Evolutionary conservation across 106 monocot genomes (phyloP).

Genomic region (Chionographis japonica): DNA sequence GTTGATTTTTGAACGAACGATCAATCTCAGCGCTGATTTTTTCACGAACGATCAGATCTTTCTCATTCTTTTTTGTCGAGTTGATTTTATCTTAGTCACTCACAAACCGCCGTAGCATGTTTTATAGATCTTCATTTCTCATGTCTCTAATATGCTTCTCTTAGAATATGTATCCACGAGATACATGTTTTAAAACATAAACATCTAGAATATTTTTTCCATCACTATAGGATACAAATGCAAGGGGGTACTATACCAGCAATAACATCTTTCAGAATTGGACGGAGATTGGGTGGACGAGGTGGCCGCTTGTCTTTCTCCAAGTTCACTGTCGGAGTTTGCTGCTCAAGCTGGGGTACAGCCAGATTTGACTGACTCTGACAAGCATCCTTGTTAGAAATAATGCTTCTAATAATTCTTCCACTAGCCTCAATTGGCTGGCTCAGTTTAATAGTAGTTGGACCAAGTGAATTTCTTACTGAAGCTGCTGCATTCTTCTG

Average conservation of each 20-base stretch:
- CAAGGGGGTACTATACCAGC: background rate
- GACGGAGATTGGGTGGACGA: slow-evolving; percentile 36
- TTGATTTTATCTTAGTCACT: too few relatives aligned
- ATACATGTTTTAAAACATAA: background rate
- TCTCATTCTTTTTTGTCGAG: too few relatives aligned
- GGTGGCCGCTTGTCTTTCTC: slow-evolving; percentile 77
- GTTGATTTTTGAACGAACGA: too few relatives aligned
- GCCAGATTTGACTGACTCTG: slow-evolving; percentile 13
- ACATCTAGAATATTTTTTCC: background rate
- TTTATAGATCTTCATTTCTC: too few relatives aligned
- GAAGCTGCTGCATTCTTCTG: slow-evolving; percentile 24
- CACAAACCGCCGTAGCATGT: too few relatives aligned
- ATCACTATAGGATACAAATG: too few relatives aligned
- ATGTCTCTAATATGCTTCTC: too few relatives aligned
- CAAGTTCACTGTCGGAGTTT: slow-evolving; percentile 15
- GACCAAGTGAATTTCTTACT: slow-evolving; percentile 23
- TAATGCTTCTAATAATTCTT: slow-evolving; percentile 72
- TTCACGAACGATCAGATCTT: too few relatives aligned
- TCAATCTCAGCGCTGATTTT: too few relatives aligned
- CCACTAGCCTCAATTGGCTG: slow-evolving; percentile 49
- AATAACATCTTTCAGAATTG: slow-evolving; percentile 34
- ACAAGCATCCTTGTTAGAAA: slow-evolving; percentile 57
- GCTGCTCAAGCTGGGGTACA: slow-evolving; percentile 28
- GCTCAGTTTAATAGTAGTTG: slow-evolving; percentile 33
- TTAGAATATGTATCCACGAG: too few relatives aligned